phyloP scores from a whole-genome alignment of 306 rosid genomes.

The Gynostemma pentaphyllum region DNA sequence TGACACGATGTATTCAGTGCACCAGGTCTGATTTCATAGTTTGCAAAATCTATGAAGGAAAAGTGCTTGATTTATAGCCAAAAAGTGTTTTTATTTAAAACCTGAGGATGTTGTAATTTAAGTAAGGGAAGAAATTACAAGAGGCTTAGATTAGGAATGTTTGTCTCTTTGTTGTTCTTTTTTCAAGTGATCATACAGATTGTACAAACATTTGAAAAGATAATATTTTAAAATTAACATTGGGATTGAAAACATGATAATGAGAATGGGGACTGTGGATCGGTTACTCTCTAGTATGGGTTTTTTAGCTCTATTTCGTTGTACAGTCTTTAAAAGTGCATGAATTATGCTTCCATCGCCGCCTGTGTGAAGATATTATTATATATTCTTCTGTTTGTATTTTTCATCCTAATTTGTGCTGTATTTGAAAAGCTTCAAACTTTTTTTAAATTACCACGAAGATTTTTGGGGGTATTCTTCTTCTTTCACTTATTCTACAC shows the following conservation, averaged over 20 bases:
- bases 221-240: neutral
- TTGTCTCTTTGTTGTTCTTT: neutral
- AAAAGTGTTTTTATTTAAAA: neutral
- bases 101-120: neutral
- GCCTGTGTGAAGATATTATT: neutral
- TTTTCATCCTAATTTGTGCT: neutral
- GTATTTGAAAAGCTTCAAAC: neutral
- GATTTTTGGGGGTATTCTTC: neutral
- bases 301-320: neutral
- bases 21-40: conserved; percentile 54
- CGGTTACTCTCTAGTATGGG: neutral
- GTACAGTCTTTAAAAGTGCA: neutral
- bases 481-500: neutral
- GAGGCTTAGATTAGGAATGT: neutral
- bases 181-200: neutral
- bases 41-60: neutral
- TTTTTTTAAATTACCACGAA: neutral
- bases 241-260: neutral
- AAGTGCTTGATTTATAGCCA: neutral
- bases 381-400: neutral
- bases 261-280: neutral
- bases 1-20: conserved; percentile 97
- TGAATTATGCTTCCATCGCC: neutral
- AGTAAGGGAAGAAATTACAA: neutral
- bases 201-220: neutral